Evolutionary conservation across 768 basidiomycete genomes (phyloP).

Genomic region (Lactifluus rugatus): DNA sequence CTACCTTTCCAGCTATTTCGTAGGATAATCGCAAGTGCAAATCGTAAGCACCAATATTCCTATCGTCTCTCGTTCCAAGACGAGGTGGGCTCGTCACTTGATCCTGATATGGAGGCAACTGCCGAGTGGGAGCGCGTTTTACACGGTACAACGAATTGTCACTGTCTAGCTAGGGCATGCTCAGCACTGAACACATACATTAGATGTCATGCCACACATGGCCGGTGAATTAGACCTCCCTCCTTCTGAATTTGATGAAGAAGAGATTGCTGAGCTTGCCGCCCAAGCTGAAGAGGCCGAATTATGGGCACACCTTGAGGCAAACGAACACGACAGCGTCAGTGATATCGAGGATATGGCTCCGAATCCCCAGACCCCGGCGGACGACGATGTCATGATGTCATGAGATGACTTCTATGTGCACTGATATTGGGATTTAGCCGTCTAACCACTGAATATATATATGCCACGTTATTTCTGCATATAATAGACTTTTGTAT

Average conservation of each 20-base stretch:
- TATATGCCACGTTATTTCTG: neutral
- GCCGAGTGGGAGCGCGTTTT: slow-evolving; percentile 52
- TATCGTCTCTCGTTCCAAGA: slow-evolving; percentile 55
- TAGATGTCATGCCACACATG: neutral
- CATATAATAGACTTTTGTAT: neutral
- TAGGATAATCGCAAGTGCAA: slow-evolving; percentile 50
- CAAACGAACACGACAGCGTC: neutral
- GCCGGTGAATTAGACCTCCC: slow-evolving; percentile 2
- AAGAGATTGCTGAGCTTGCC: slow-evolving; percentile 47
- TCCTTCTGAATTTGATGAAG: slow-evolving; percentile 31
- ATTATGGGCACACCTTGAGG: slow-evolving; percentile 23
- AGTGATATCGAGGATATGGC: neutral
- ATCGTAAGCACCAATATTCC: slow-evolving; percentile 38
- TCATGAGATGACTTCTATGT: neutral
- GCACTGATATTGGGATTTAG: neutral
- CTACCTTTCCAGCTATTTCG: slow-evolving; percentile 44
- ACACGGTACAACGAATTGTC: slow-evolving; percentile 27
- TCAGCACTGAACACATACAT: neutral
- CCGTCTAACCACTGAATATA: neutral
- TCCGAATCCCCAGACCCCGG: neutral
- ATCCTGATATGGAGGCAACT: slow-evolving; percentile 61
- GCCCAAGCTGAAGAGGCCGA: slow-evolving; percentile 49
- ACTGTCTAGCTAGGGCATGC: neutral
- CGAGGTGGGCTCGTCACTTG: slow-evolving; percentile 69
- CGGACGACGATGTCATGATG: slow-evolving; percentile 15